Conservation (phyloP, 805 yeast species). For the Blastobotrys attinorum region DNA sequence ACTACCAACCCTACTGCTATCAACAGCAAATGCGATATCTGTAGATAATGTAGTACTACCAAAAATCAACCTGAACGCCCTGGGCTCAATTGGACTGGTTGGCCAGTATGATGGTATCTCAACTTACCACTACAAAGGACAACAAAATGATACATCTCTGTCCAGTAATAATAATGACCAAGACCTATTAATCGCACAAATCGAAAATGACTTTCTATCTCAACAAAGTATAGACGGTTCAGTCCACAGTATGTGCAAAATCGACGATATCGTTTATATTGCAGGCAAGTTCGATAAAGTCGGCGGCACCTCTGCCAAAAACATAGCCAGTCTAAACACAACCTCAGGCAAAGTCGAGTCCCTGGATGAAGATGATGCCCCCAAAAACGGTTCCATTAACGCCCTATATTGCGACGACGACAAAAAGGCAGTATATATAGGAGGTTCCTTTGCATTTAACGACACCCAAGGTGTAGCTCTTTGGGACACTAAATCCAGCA, state of each 20-base stretch:
- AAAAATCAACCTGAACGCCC: slow-evolving; percentile 13
- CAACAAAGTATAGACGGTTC: slow-evolving; percentile 16
- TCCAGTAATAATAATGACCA: slow-evolving; percentile 2
- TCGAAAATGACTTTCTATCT: slow-evolving; percentile 11
- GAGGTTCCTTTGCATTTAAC: slow-evolving; percentile 63
- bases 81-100: slow-evolving; percentile 28
- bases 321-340: slow-evolving; percentile 22
- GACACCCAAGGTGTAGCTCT: slow-evolving; percentile 51
- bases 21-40: background rate
- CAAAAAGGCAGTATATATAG: slow-evolving; percentile 54
- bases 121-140: slow-evolving; percentile 29
- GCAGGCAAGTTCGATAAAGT: slow-evolving; percentile 27
- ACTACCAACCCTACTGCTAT: slow-evolving; percentile 1
- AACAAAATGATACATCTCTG: slow-evolving; percentile 25
- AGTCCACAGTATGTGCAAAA: slow-evolving; percentile 16
- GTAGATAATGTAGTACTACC: slow-evolving; percentile 18
- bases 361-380: slow-evolving; percentile 10
- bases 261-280: slow-evolving; percentile 18
- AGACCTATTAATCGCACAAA: slow-evolving; percentile 19
- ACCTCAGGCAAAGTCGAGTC: slow-evolving; percentile 20
- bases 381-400: slow-evolving; percentile 33
- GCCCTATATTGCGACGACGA: slow-evolving; percentile 43
- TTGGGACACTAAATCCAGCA: slow-evolving; percentile 43
- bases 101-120: slow-evolving; percentile 36
- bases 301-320: slow-evolving; percentile 14